These are phyloP conservation scores for Hemileia vastatrix DNA, from an alignment of 1,284 basidiomycete genomes.

Conservation along the genomic window DNA sequence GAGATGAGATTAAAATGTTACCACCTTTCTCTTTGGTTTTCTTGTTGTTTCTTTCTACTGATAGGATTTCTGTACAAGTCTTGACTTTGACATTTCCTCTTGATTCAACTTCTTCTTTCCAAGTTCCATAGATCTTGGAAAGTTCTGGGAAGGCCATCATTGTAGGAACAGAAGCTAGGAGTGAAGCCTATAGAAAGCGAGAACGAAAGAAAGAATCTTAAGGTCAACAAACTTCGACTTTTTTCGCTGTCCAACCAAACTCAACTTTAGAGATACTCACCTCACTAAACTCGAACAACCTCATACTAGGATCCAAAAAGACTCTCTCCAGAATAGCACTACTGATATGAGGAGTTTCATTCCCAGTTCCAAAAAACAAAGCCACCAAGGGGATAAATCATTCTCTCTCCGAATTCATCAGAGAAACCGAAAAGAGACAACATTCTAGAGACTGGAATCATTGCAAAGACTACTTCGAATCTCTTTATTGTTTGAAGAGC, in stretches of 20 bases:
- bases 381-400: slow-evolving; percentile 55
- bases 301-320: slow-evolving; percentile 55
- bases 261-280: slow-evolving; percentile 35
- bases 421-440: too few species aligned
- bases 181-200: slow-evolving; percentile 27
- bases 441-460: slow-evolving; percentile 36
- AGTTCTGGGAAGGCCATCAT: slow-evolving; percentile 48
- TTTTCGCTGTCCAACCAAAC: too few species aligned
- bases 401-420: slow-evolving; percentile 54
- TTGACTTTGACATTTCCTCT: slow-evolving; percentile 49
- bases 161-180: slow-evolving; percentile 48
- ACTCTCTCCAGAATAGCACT: slow-evolving; percentile 55
- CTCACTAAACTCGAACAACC: slow-evolving; percentile 38
- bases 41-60: slow-evolving; percentile 40
- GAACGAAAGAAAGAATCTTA: not conserved
- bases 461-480: slow-evolving; percentile 36
- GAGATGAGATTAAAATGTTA: slow-evolving; percentile 31
- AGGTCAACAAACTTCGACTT: not conserved
- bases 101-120: slow-evolving; percentile 49
- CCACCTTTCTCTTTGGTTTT: slow-evolving; percentile 30
- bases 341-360: slow-evolving; percentile 55
- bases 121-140: slow-evolving; percentile 50
- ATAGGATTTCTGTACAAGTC: slow-evolving; percentile 48
- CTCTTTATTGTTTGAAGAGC: slow-evolving; percentile 36
- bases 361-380: slow-evolving; percentile 56